A percentile compares a stretch with the other conserved stretches of the same genome.
These are phyloP conservation scores for Arthrobotrys musiformis DNA, from an alignment of 2,329 filamentous ascomycete species.

Conservation along the genomic window DNA sequence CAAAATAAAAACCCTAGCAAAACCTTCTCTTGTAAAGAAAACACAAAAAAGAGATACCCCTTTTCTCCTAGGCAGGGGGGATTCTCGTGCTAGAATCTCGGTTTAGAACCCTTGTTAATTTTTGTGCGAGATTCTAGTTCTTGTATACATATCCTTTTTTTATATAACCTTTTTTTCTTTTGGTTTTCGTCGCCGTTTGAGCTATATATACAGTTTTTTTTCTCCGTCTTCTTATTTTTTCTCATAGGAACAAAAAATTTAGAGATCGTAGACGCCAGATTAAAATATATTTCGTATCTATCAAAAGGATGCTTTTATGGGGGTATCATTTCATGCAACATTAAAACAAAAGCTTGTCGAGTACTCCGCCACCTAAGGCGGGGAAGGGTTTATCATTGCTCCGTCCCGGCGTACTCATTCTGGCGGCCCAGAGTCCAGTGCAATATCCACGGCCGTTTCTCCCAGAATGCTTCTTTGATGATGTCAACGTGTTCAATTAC, in stretches of 20 bases:
- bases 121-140: slow-evolving; percentile 46
- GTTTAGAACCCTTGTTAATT: slow-evolving; percentile 52
- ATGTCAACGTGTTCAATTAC: slow-evolving; percentile 89
- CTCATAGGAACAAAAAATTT: background rate
- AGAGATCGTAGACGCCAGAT: slow-evolving; percentile 1
- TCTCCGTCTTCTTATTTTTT: too few relatives aligned
- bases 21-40: slow-evolving; percentile 55
- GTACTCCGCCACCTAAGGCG: too few relatives aligned
- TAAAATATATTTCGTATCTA: background rate
- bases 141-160: slow-evolving; percentile 54
- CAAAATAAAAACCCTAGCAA: slow-evolving; percentile 2
- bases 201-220: slow-evolving; percentile 53
- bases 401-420: slow-evolving; percentile 51
- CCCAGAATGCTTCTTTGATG: slow-evolving; percentile 96
- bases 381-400: slow-evolving; percentile 10
- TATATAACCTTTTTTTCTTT: background rate
- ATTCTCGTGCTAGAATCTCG: slow-evolving; percentile 43
- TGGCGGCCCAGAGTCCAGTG: slow-evolving; percentile 62
- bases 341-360: background rate
- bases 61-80: background rate
- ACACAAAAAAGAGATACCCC: slow-evolving; percentile 40
- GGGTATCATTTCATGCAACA: slow-evolving; percentile 13
- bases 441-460: slow-evolving; percentile 82
- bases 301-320: background rate
- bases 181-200: slow-evolving; percentile 17